phyloP scores from a whole-genome alignment of 176 grass and related monocot genomes.

The Tillandsia leiboldiana region DNA sequence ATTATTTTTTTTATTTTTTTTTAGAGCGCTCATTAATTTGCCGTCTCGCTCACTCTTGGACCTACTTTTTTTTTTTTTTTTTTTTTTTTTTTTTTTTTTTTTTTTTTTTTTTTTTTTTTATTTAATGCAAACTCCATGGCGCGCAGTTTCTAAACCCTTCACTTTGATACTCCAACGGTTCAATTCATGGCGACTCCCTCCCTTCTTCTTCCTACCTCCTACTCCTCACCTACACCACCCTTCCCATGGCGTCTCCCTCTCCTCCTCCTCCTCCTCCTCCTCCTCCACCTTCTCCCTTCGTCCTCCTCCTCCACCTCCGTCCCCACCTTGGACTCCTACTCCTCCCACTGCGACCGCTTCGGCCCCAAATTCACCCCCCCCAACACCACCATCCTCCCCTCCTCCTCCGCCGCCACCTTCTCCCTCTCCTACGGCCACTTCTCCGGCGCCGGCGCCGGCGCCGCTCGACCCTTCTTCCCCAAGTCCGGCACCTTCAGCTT shows the following conservation, averaged over 20 bases:
- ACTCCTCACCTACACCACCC: too few relatives aligned
- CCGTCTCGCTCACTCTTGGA: too few relatives aligned
- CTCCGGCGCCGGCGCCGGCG: constrained; percentile 30
- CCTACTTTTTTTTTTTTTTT: too few relatives aligned
- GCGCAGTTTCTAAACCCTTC: too few relatives aligned
- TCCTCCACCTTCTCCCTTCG: not conserved
- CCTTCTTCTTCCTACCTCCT: too few relatives aligned
- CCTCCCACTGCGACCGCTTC: not conserved
- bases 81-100: too few relatives aligned
- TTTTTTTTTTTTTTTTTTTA: too few relatives aligned
- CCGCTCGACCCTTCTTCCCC: constrained; percentile 9
- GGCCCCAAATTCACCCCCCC: constrained; percentile 15
- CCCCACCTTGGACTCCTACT: not conserved
- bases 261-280: not conserved
- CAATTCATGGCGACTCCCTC: too few relatives aligned
- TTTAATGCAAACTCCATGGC: too few relatives aligned
- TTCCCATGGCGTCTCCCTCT: not conserved
- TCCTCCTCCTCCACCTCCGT: not conserved
- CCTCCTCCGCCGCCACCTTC: not conserved
- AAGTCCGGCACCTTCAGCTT: constrained; percentile 10
- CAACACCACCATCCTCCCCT: not conserved
- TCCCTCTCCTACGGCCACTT: constrained; percentile 54
- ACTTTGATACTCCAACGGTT: too few relatives aligned
- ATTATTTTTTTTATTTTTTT: too few relatives aligned
- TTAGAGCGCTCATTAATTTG: too few relatives aligned